Conservation (phyloP, 108 stramenopile species). For the Parietichytrium sp. region DNA sequence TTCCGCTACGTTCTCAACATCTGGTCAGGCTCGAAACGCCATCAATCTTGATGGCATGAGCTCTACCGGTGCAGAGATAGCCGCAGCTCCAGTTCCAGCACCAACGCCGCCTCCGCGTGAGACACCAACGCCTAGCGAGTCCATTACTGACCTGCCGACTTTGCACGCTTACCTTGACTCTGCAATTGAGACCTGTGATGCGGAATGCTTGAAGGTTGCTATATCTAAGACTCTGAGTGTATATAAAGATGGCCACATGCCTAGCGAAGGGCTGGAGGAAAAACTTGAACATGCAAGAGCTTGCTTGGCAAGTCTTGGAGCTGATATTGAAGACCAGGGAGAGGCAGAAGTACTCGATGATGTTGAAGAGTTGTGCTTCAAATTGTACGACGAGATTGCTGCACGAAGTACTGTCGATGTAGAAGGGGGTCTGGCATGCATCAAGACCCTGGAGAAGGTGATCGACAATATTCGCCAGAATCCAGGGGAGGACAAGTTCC, state of each 20-base stretch:
- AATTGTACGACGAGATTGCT: background rate
- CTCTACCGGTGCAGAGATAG: too few relatives aligned
- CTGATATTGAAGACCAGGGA: background rate
- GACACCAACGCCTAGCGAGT: too few relatives aligned
- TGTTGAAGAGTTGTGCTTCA: background rate
- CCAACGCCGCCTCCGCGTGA: too few relatives aligned
- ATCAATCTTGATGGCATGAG: too few relatives aligned
- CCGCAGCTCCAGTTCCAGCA: too few relatives aligned
- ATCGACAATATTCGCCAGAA: constrained; percentile 52
- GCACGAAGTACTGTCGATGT: background rate
- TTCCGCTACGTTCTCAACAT: background rate
- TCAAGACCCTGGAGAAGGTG: constrained; percentile 45
- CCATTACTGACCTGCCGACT: too few relatives aligned
- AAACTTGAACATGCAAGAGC: background rate
- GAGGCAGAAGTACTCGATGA: background rate
- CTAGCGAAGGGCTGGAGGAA: background rate
- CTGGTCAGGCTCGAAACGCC: too few relatives aligned
- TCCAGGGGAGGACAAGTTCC: constrained; percentile 51
- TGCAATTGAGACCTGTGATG: too few relatives aligned
- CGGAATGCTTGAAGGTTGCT: too few relatives aligned
- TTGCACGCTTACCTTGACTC: too few relatives aligned
- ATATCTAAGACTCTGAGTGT: too few relatives aligned
- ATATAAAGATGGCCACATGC: too few relatives aligned
- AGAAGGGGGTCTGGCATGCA: constrained; percentile 37
- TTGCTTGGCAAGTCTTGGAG: background rate